Evolutionary conservation across 768 basidiomycete species (phyloP), one percentile per base, ranked within the genome.

Genomic region (Boletus rufocinnamomeus): DNA sequence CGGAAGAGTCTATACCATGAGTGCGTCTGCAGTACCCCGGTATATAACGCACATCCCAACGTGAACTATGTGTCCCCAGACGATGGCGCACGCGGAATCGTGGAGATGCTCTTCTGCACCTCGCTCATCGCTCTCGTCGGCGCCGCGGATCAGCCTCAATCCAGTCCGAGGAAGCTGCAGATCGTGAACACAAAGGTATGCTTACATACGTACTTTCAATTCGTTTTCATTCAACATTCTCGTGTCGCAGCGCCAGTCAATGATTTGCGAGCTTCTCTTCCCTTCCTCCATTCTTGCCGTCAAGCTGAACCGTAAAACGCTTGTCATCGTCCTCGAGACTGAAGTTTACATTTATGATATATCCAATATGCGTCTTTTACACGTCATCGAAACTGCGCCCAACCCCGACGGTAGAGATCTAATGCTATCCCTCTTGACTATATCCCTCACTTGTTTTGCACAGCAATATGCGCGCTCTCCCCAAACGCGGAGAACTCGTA

Each of bases 291-390:
- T 99, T 54, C 86, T 99, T 28, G 85, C 92, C n/a, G 96, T 99
- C 72, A 98, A 97, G 77, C 82, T 99, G 67, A 99, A 99, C 76
- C 86, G 97, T 54, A 96, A 97, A 75, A 91, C 94, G 0, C 84
- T 99, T 47, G 93, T 98, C 32, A 95, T 99, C 66, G 90, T 98
- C 7, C 84, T 99, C 50, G 97, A 98, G 71, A 84, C 84, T n/a
- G 95, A 98, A 74, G 98, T 99, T 47, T 99, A 99, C 78, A 94
- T 98, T 50, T 98, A 98, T 70, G 97, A 99, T 72, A 98, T 98
- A 67, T 92, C 89, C 49, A 99, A 98, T 64, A 98, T 99, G 97
- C 88, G 95, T 57, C 82, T 99, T 28, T 76, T 97, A 40, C 96
- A 98, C 73, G 96, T 98, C 41, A 95, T 98, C 46, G 97, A 99